Evolutionary conservation across 2,329 filamentous ascomycete species (phyloP).

Genomic region (Talaromyces marneffei): DNA sequence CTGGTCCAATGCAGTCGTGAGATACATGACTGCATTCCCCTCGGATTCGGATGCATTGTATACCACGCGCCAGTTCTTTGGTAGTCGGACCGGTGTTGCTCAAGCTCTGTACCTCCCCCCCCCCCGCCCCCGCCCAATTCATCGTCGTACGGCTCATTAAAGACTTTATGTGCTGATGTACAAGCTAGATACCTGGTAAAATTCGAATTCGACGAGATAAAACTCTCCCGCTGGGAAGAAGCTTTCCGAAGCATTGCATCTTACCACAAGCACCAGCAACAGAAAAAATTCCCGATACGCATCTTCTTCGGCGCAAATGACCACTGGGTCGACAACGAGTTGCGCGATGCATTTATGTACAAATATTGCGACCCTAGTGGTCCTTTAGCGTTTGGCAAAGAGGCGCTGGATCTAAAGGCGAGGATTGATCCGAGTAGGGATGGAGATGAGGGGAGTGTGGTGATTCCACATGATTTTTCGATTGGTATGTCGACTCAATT

Average conservation of each 20-base stretch:
- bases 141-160: no score
- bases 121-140: neutral
- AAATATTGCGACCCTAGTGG: conserved; percentile 6
- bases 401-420: conserved; percentile 4
- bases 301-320: conserved; percentile 14
- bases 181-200: neutral
- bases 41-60: conserved; percentile 5
- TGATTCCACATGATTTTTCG: conserved; percentile 17
- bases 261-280: neutral
- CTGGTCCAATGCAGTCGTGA: conserved; percentile 4
- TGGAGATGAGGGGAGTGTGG: conserved; percentile 14
- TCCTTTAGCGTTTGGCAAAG: neutral
- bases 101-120: conserved; percentile 7
- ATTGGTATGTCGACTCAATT: conserved; percentile 5
- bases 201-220: conserved; percentile 10
- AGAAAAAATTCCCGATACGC: neutral
- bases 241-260: conserved; percentile 4
- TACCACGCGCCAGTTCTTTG: conserved; percentile 4
- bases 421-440: conserved; percentile 12
- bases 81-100: conserved; percentile 9
- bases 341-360: conserved; percentile 11
- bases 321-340: conserved; percentile 8
- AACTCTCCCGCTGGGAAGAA: conserved; percentile 6
- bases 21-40: conserved; percentile 8
- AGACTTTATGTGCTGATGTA: neutral